Base-by-base conservation (phyloP, 169 alveolate species). In the Plasmodium relictum region DNA sequence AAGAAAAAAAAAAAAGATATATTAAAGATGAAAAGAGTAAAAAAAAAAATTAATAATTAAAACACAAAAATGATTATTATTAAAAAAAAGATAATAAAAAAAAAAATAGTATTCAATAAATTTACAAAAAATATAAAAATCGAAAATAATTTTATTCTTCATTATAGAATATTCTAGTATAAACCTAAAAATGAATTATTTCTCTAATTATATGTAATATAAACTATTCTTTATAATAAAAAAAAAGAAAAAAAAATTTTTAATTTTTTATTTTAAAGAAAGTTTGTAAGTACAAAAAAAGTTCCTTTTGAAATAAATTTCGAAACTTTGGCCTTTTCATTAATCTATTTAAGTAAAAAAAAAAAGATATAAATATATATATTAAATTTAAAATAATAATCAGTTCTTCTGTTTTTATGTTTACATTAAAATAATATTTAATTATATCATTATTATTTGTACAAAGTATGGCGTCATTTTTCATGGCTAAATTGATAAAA, bases 281-380 rank as follows among this genome's bases (percentile, higher is more conserved):
- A 65, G 54, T 78, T 78, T 16, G 89, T 70, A 37, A 78, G 44
- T 44, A 78, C 73, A 41, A 78, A 78, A 65, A 78, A 78, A 54
- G 89, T 78, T 50, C 89, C 89, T 70, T 78, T 62, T 48, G 89
- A 68, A 63, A 78, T 78, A 73, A 78, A 78, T 37, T 78, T 78
- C 62, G 89, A 78, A 5, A 78, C 89, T 65, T 78, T 78, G 59
- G 89, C 89, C 41, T 65, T 78, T 58, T 63, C 71, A 65, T 70
- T 63, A 31, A 78, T 66, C 89, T 78, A 58, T 48, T 26, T 9
- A 10, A 48, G 1, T 9, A 4, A 10, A 48, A 10, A 48, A 48
- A 50, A 50, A 6, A 31, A 10, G 37, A 58, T 54, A 73, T 9
- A 20, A 26, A 56, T 24, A n/a, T 58, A 70, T 58, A 70, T 20